A percentile compares a stretch with the other conserved stretches of the same genome.
phyloP scores from a whole-genome alignment of 78 protist genomes.

The Anaeramoeba flamelloides region DNA sequence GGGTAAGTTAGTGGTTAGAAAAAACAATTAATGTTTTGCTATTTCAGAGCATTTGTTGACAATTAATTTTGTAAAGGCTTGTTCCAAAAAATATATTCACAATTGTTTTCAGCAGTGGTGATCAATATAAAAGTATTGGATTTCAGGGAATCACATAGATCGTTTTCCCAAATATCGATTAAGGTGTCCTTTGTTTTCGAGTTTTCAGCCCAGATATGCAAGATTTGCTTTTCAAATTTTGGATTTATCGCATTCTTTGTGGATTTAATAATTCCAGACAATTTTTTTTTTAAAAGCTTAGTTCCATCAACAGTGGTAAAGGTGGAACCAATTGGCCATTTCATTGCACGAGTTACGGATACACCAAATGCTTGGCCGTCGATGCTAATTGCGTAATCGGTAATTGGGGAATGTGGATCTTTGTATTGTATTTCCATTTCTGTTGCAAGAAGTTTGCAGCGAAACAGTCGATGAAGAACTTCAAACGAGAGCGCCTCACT shows the following conservation, averaged over 20 bases:
- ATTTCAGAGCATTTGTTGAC: too few relatives aligned
- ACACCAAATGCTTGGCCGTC: constrained; percentile 5
- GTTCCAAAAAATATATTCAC: too few relatives aligned
- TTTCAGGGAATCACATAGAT: not conserved
- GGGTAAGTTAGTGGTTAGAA: too few relatives aligned
- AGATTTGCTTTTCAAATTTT: not conserved
- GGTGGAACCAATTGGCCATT: not conserved
- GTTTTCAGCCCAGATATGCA: constrained; percentile 9
- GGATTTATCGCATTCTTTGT: not conserved
- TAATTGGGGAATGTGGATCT: not conserved
- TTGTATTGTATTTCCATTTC: constrained; percentile 11
- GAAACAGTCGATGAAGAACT: constrained; percentile 10
- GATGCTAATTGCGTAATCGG: not conserved
- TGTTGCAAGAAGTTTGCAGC: not conserved
- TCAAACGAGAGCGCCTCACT: constrained; percentile 15
- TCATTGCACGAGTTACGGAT: constrained; percentile 8
- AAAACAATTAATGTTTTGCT: too few relatives aligned
- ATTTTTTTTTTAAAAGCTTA: not conserved
- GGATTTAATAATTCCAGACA: not conserved
- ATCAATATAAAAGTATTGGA: constrained; percentile 4
- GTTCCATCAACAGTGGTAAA: not conserved
- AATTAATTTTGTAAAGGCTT: too few relatives aligned
- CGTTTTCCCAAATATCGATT: not conserved
- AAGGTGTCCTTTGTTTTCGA: not conserved
- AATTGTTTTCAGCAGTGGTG: constrained; percentile 6